These are phyloP conservation scores for Heliosperma pusillum DNA, from an alignment of 148 eudicot genomes.

Conservation along the genomic window DNA sequence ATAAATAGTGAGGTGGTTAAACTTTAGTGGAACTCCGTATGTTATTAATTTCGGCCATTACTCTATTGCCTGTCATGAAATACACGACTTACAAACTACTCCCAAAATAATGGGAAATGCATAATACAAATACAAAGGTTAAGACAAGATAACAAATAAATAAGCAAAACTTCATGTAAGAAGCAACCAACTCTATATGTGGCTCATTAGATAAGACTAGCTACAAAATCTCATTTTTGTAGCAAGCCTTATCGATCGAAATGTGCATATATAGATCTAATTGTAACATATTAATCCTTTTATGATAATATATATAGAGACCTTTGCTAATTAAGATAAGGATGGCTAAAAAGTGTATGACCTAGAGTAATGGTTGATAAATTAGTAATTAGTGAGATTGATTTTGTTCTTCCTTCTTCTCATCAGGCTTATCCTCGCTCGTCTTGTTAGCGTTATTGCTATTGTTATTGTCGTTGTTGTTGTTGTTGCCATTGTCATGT, in stretches of 20 bases:
- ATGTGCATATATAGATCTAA: neutral
- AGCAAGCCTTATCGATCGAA: neutral
- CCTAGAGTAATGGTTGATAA: slow-evolving; percentile 9
- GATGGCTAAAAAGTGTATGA: neutral
- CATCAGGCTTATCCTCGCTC: neutral
- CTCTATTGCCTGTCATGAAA: slow-evolving; percentile 13
- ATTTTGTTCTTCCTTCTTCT: slow-evolving; percentile 16
- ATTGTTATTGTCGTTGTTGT: neutral
- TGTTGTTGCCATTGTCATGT: neutral
- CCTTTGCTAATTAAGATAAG: slow-evolving; percentile 13
- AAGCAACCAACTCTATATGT: slow-evolving; percentile 11
- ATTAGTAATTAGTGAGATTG: neutral
- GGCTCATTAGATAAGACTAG: neutral
- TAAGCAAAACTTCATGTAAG: slow-evolving; percentile 3
- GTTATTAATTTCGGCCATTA: slow-evolving; percentile 14
- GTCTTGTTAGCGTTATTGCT: neutral
- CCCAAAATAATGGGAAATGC: slow-evolving; percentile 11
- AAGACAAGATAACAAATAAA: slow-evolving; percentile 1
- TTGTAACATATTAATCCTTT: neutral
- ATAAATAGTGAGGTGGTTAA: too few species aligned
- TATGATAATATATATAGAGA: slow-evolving; percentile 4
- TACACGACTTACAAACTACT: slow-evolving; percentile 17
- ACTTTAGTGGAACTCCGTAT: too few species aligned
- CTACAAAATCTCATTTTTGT: neutral
- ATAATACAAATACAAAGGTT: slow-evolving; percentile 14